Evolutionary conservation across 257 asterid genomes (phyloP).

Genomic region (Osmanthus fragrans): DNA sequence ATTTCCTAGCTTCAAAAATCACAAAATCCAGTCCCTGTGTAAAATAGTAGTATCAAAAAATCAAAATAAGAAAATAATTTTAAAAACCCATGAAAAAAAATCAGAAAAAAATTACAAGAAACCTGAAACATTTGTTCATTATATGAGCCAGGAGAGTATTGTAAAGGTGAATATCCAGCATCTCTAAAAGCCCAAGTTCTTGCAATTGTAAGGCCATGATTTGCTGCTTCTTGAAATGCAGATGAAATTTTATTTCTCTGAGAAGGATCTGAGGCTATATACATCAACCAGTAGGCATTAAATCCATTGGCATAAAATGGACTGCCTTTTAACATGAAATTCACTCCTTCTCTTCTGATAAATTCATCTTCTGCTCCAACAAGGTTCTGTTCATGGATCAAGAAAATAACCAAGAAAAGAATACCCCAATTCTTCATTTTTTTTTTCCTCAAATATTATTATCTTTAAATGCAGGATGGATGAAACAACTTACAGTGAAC

Average conservation of each 20-base stretch:
- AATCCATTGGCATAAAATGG: slow-evolving; percentile 60
- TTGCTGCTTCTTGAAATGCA: slow-evolving; percentile 44
- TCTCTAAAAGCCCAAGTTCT: slow-evolving; percentile 80
- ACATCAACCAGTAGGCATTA: slow-evolving; percentile 63
- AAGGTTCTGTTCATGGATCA: slow-evolving; percentile 22
- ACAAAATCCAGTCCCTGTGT: slow-evolving; percentile 69
- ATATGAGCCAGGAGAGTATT: slow-evolving; percentile 61
- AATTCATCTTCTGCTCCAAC: slow-evolving; percentile 43
- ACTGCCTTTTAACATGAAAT: slow-evolving; percentile 43
- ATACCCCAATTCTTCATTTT: slow-evolving; percentile 29
- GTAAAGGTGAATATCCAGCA: slow-evolving; percentile 55
- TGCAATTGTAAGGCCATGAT: slow-evolving; percentile 43
- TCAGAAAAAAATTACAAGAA: not conserved
- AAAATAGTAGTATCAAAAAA: not conserved
- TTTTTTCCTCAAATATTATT: not conserved
- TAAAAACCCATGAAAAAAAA: not conserved
- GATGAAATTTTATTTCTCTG: slow-evolving; percentile 43
- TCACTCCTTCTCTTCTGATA: slow-evolving; percentile 36
- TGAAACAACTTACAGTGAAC: not conserved
- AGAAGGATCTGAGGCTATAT: slow-evolving; percentile 45
- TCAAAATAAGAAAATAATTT: not conserved
- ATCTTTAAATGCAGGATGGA: not conserved
- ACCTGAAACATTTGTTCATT: slow-evolving; percentile 64
- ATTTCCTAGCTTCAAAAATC: slow-evolving; percentile 55
- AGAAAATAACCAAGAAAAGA: slow-evolving; percentile 22